Evolutionary conservation across 768 basidiomycete genomes (phyloP), one percentile per base, ranked within the genome.

Genomic region (Mycena belliarum): DNA sequence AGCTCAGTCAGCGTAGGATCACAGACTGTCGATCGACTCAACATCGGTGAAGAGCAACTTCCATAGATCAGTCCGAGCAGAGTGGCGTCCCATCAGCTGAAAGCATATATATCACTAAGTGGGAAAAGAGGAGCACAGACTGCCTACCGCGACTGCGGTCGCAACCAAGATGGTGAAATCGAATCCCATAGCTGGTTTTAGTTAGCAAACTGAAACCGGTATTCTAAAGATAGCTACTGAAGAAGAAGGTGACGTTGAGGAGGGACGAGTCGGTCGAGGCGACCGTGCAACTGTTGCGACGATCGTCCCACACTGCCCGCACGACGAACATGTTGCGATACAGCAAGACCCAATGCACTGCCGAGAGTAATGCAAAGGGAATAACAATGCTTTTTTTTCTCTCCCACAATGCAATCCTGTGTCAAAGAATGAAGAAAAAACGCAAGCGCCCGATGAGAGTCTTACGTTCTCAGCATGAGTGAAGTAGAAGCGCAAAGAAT

Each of bases 251-350:
- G 48, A 81, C 71, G 56, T 84, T 87, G 50, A 90, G 76, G 55
- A 86, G 72, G 11, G 80, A 70, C 18, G 86, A 80, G 55, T 82
- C 79, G 21, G 83, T 83, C 21, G 75, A 74, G 26, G 70, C 73
- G 43, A 90, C 82, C 37, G 78, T 69, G 59, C 89, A 90, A 1
- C 73, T 60, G 21, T 67, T 55, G 3, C 54, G 56, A n/a, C 47
- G 26, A 12, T 73, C 64, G 28, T 80, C 77, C 83, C 85, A 86
- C 33, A 72, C 65, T 0, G 87, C 83, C 12, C 75, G 69, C 28
- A 91, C 82, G 29, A 87, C 78, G 68, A 87, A 83, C 84, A 88
- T 87, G 15, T 83, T 84, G 28, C 89, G 82, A 59, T 85, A 87
- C 21, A 89, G 73, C 33, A 90, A 73, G 2, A 74, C 79, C 85